phyloP scores from a whole-genome alignment of 2,329 filamentous ascomycete species.

The Colletotrichum costaricense region DNA sequence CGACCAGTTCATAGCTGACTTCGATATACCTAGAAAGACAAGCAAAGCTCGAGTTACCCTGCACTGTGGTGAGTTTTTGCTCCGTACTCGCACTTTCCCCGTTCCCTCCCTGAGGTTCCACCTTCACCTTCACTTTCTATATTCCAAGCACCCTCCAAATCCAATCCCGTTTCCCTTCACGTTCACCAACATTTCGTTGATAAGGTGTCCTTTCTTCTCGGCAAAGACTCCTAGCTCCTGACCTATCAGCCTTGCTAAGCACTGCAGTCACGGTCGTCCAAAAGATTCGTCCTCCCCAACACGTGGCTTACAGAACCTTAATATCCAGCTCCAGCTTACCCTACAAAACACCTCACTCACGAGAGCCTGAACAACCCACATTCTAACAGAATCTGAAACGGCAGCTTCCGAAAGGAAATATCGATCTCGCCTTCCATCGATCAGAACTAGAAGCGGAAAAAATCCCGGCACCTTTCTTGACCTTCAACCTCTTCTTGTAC shows the following conservation, averaged over 20 bases:
- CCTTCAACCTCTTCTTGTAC: neutral
- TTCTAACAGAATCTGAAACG: neutral
- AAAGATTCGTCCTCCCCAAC: neutral
- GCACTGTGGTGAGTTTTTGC: neutral
- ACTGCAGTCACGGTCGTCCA: neutral
- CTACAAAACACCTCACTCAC: neutral
- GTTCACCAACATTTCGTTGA: neutral
- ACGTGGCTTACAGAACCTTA: neutral
- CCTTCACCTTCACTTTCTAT: neutral
- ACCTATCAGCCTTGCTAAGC: neutral
- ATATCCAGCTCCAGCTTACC: neutral
- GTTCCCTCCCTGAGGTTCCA: neutral
- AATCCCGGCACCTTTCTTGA: neutral
- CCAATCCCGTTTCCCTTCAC: neutral
- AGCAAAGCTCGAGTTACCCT: neutral
- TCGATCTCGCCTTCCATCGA: neutral
- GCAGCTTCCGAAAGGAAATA: too few species aligned
- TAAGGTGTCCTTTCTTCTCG: too few species aligned
- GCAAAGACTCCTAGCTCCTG: neutral
- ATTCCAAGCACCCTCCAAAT: neutral
- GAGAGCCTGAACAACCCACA: too few species aligned
- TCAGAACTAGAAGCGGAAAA: neutral
- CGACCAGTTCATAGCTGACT: neutral
- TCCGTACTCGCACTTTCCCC: neutral
- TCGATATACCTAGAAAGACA: neutral